phyloP scores from a whole-genome alignment of 2,329 filamentous ascomycete species.

The Pseudogymnoascus sp. region DNA sequence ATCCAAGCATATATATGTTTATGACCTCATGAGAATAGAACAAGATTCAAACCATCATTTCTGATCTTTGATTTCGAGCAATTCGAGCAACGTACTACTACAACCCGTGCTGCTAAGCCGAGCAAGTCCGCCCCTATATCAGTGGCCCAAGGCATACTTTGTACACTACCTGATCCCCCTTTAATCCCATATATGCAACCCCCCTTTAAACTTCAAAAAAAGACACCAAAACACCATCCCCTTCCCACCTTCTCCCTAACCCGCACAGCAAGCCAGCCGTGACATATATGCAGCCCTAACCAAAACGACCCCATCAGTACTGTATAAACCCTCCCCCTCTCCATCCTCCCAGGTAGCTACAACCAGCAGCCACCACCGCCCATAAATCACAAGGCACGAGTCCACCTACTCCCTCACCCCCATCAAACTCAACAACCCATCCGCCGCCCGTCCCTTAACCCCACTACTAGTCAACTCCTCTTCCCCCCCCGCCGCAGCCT shows the following conservation, averaged over 20 bases:
- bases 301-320: neutral
- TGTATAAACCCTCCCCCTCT: neutral
- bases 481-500: conserved; percentile 18
- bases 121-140: neutral
- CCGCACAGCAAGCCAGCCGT: conserved; percentile 1
- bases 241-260: neutral
- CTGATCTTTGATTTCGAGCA: neutral
- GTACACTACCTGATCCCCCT: neutral
- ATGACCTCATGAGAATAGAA: neutral
- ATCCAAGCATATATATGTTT: neutral
- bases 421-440: conserved; percentile 39
- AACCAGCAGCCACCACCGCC: neutral
- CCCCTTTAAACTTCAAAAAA: neutral
- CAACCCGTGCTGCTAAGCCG: neutral
- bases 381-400: neutral
- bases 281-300: conserved; percentile 6
- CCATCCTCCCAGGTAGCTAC: neutral
- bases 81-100: neutral
- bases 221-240: neutral
- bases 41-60: neutral
- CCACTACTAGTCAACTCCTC: conserved; percentile 38
- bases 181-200: conserved; percentile 4
- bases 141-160: neutral
- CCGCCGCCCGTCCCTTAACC: conserved; percentile 42
- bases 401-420: neutral